Base-by-base conservation (phyloP, 805 yeast genomes). In the Lipomyces sp. region DNA sequence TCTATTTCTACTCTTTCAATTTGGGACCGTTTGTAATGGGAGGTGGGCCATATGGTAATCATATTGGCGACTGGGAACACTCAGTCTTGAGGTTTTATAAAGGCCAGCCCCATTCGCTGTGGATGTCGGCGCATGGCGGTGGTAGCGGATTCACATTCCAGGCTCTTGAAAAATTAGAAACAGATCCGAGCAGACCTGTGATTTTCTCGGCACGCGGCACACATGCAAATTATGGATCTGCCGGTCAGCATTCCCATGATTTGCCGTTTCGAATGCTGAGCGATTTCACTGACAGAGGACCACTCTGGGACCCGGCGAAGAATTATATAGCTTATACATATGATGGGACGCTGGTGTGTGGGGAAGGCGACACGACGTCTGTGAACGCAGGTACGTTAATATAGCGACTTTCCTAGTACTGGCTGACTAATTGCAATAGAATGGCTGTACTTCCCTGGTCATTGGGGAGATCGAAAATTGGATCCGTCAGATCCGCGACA, bases 41-140 rank as follows among this genome's bases (percentile, higher is more conserved):
- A 2, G 84, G 85, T 48, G 99, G 99, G 0, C 99, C 99, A 0
- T 95, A 89, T 80, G 99, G 99, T 0, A 90, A 94, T 76, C 99
- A 94, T 75, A 87, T 95, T 42, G 99, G 98, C 5, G 99, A 94
- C 79, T 94, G 99, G 99, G 99, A 94, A 73, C 99, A 94, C 77
- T 87, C 96, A 0, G 79, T 94, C 45, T 94, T 92, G 13, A 81
- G 99, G 33, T 94, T 91, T 75, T 85, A 87, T 73, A 83, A 88
- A 2, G 97, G 97, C 0, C 79, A 82, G 65, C 98, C 99, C 0
- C 82, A 87, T 11, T 84, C 89, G 62, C 86, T 93, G 29, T 94
- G 98, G 98, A 90, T 95, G 96, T 88, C 96, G 35, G 98, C 98
- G 0, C 99, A 94, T 77, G 97, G 98, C 1, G 98, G 98, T 11